Base-by-base conservation (phyloP, 441 rosid genomes). In the Melastoma candidum region DNA sequence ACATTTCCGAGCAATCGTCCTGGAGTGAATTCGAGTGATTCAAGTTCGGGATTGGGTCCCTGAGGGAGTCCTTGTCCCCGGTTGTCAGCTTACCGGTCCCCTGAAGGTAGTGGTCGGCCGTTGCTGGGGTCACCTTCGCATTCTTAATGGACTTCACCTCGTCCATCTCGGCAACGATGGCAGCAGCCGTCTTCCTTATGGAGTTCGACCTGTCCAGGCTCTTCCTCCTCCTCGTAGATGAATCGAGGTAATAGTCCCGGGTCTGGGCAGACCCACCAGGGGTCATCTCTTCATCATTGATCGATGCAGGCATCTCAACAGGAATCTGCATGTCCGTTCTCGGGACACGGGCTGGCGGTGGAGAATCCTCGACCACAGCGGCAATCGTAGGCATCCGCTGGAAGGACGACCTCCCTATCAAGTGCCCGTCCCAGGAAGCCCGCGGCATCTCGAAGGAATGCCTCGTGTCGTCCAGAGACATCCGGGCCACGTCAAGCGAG, bases 201-300 rank as follows among this genome's bases (percentile, higher is more conserved):
- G 99, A 94, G 68, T 54, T 85, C 0, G 99, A 94, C 70, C 97
- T 69, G 51, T 94, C 99, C 0, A 94, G 83, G 66, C 97, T 90
- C 80, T 76, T 87, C 71, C 97, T 72, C 63, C 97, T 70, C 70
- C 92, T 56, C 0, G 90, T 83, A 1, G 94, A 83, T 0, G 96
- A 90, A 66, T 94, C 99, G 0, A 76, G 74, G 69, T 94, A 94
- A 51, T 85, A 90, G 47, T 94, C 97, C 63, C 96, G 85, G 3
- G 99, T 94, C 62, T 94, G 99, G 46, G 65, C 79, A 8, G 96
- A 78, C 44, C 97, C 99, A 26, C 99, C 99, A 12, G 99, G 99
- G 13, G 74, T 61, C 7, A 69, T 49, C 62, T 76, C 94, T 0
- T 74, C 86, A 41, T 69, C 83, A 53, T 63, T 58, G 53, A 73